Percentiles rank a stretch among this genome's conserved stretches.
Conservation (phyloP, 768 basidiomycete genomes). For the Hirschioporus abietinus region DNA sequence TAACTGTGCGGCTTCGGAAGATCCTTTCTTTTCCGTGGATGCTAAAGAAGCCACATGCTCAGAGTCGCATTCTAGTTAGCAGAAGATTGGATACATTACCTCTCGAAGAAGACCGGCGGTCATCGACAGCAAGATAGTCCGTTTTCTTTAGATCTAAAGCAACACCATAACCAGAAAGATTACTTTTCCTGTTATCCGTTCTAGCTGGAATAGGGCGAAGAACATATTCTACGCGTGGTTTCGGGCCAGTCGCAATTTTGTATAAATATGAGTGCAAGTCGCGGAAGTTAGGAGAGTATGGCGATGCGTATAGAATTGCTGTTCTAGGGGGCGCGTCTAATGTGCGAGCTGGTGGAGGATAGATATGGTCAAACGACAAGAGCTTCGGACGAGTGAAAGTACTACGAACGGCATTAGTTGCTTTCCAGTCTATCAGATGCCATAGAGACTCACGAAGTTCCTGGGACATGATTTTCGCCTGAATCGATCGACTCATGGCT, state of each 20-base stretch:
- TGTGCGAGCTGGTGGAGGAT: constrained; percentile 42
- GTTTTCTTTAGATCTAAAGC: constrained; percentile 92
- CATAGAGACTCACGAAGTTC: constrained; percentile 23
- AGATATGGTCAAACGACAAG: constrained; percentile 76
- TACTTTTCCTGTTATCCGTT: constrained; percentile 23
- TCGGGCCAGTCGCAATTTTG: constrained; percentile 37
- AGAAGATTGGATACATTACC: constrained; percentile 15
- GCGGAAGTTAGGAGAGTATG: constrained; percentile 61
- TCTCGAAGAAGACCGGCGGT: constrained; percentile 44
- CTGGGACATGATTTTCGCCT: constrained; percentile 17
- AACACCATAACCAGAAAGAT: constrained; percentile 88
- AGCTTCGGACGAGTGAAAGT: constrained; percentile 39
- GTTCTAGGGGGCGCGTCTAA: constrained; percentile 48
- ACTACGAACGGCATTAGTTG: constrained; percentile 15
- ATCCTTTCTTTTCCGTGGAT: neutral
- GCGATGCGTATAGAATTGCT: constrained; percentile 74
- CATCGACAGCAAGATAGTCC: constrained; percentile 94
- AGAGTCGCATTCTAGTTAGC: neutral
- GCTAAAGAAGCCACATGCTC: neutral
- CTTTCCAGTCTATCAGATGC: neutral
- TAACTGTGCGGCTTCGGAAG: neutral
- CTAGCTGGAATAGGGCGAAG: constrained; percentile 59
- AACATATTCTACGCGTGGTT: constrained; percentile 61
- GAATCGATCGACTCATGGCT: constrained; percentile 45
- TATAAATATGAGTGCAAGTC: constrained; percentile 64